Evolutionary conservation across 1,139 yeast species (phyloP).

Genomic region (Yamadazyma songkhlaensis): DNA sequence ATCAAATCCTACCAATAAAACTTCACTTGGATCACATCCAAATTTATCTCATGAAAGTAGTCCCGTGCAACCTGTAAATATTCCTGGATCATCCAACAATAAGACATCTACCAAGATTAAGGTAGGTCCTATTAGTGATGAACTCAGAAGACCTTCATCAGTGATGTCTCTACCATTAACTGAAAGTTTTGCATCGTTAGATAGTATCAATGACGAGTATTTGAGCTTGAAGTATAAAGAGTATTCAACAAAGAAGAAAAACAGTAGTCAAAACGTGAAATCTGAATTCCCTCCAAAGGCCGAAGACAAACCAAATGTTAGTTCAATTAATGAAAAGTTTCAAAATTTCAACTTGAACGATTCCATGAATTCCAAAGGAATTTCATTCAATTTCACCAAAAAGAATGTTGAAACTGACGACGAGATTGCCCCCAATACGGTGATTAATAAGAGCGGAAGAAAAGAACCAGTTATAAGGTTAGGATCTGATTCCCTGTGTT

Average conservation of each 20-base stretch:
- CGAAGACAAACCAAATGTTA: too few species aligned
- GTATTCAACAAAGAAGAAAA: constrained; percentile 17
- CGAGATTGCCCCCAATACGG: constrained; percentile 22
- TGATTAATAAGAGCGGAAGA: constrained; percentile 4
- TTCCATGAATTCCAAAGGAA: constrained; percentile 32
- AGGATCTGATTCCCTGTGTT: constrained; percentile 2
- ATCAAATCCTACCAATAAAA: constrained; percentile 13
- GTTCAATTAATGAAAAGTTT: constrained; percentile 33
- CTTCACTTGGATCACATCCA: constrained; percentile 18
- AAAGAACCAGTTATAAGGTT: constrained; percentile 1
- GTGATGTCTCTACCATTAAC: constrained; percentile 57
- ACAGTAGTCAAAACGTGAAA: too few species aligned
- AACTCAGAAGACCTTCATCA: constrained; percentile 28
- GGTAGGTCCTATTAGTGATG: constrained; percentile 31
- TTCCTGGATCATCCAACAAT: constrained; percentile 8
- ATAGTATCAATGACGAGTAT: constrained; percentile 65
- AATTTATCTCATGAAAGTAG: constrained; percentile 4
- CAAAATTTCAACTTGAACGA: constrained; percentile 34
- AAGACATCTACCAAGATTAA: constrained; percentile 14
- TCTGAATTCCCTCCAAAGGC: too few species aligned
- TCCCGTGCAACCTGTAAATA: constrained; percentile 13
- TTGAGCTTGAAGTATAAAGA: constrained; percentile 36
- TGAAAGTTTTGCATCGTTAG: constrained; percentile 76
- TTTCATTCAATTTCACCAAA: constrained; percentile 11
- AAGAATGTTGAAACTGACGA: constrained; percentile 8